Percentiles rank a stretch among this genome's conserved stretches.
Evolutionary conservation across 345 rosid genomes (phyloP).

Genomic region (Pugionium cornutum): DNA sequence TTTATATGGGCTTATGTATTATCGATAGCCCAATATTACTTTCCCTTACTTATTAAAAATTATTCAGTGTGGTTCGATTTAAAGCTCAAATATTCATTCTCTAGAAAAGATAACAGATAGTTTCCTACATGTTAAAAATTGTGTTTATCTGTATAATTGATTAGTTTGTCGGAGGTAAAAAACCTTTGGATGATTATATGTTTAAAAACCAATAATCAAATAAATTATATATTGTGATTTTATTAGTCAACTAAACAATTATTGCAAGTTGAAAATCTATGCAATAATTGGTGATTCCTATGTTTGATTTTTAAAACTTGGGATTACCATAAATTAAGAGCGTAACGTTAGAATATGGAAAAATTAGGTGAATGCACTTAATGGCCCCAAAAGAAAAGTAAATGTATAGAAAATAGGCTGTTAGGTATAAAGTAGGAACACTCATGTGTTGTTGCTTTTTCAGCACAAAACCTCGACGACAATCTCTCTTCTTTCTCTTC

Average conservation of each 20-base stretch:
- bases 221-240: neutral
- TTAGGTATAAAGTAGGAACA: conserved; percentile 33
- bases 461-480: conserved; percentile 60
- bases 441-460: conserved; percentile 51
- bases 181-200: too few relatives aligned
- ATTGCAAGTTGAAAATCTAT: conserved; percentile 14
- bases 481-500: conserved; percentile 18
- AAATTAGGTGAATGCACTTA: conserved; percentile 36
- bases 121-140: too few relatives aligned
- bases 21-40: too few relatives aligned
- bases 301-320: neutral
- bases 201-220: too few relatives aligned
- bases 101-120: too few relatives aligned
- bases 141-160: too few relatives aligned
- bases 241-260: conserved; percentile 24
- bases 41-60: too few relatives aligned
- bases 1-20: too few relatives aligned
- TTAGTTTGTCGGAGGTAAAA: too few relatives aligned
- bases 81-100: too few relatives aligned
- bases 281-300: conserved; percentile 15
- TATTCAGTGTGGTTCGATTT: too few relatives aligned
- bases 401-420: conserved; percentile 32
- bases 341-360: conserved; percentile 20
- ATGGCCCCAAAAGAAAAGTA: conserved; percentile 12
- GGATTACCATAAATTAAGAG: conserved; percentile 19